Evolutionary conservation across 768 basidiomycete species (phyloP).

Genomic region (Tricholoma bakamatsutake): DNA sequence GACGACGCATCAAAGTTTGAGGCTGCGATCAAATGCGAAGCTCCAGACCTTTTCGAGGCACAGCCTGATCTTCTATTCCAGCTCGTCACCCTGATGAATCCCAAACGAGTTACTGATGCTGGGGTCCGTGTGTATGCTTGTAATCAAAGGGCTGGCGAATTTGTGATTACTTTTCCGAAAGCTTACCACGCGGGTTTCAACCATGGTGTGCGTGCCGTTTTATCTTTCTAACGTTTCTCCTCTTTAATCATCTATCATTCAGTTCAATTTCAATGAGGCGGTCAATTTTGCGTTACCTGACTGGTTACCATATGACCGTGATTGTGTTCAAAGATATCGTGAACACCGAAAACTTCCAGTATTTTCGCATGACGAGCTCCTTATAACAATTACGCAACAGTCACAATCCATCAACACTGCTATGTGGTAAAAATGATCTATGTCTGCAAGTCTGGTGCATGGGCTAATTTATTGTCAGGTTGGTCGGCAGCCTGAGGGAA

Average conservation of each 20-base stretch:
- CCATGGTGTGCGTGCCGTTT: constrained; percentile 71
- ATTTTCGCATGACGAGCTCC: constrained; percentile 95
- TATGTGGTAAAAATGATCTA: constrained; percentile 60
- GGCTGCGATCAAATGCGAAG: constrained; percentile 89
- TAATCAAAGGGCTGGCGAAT: constrained; percentile 96
- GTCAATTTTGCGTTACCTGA: constrained; percentile 97
- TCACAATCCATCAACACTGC: constrained; percentile 90
- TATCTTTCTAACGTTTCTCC: constrained; percentile 1
- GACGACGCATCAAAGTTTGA: constrained; percentile 94
- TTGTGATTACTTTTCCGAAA: constrained; percentile 96
- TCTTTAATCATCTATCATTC: constrained; percentile 17
- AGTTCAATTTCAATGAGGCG: constrained; percentile 99
- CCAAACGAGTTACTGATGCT: constrained; percentile 75
- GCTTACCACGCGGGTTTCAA: constrained; percentile 99
- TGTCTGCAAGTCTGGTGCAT: background rate
- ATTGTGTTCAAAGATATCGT: constrained; percentile 86
- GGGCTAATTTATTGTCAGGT: constrained; percentile 42
- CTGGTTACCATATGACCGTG: constrained; percentile 84
- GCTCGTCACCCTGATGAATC: constrained; percentile 96
- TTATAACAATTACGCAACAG: constrained; percentile 97
- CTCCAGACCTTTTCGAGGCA: constrained; percentile 96
- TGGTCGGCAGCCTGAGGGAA: constrained; percentile 75
- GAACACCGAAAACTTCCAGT: constrained; percentile 91
- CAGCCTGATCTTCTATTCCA: constrained; percentile 97
- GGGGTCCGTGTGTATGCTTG: constrained; percentile 91